Conservation (phyloP, 495 filamentous ascomycete genomes). For the Lentithecium fluviatile region DNA sequence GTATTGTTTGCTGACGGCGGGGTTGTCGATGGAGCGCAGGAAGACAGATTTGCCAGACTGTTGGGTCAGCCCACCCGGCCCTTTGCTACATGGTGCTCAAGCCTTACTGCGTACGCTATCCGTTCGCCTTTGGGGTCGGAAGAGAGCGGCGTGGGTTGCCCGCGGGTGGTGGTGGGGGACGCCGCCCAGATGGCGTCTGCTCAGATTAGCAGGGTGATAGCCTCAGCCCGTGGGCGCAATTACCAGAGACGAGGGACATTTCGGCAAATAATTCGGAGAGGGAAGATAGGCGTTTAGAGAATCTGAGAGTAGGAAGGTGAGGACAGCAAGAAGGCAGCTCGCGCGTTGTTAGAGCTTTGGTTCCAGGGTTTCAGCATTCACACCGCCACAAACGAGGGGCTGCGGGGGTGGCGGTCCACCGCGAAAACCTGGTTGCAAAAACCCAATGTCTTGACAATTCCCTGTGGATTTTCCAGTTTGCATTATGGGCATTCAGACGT, state of each 20-base stretch:
- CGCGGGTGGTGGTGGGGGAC: conserved; percentile 79
- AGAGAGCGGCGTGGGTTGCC: conserved; percentile 85
- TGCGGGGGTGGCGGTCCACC: background rate
- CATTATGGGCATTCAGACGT: too few species aligned
- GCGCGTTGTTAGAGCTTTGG: background rate
- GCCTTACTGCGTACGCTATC: conserved; percentile 84
- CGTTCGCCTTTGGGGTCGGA: conserved; percentile 88
- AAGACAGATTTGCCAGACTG: conserved; percentile 97
- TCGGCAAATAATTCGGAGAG: background rate
- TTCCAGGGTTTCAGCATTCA: background rate
- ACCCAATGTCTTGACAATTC: background rate
- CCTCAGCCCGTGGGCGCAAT: background rate
- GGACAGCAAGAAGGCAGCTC: too few species aligned
- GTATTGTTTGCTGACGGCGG: conserved; percentile 79
- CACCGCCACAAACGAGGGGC: background rate
- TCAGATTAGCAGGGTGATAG: background rate
- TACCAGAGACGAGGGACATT: conserved; percentile 30
- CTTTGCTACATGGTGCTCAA: background rate
- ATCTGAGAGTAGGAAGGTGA: too few species aligned
- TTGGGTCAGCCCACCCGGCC: background rate
- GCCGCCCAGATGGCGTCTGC: conserved; percentile 70
- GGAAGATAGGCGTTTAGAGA: too few species aligned
- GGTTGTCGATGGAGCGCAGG: conserved; percentile 86
- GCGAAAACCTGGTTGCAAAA: background rate
- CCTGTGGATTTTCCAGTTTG: background rate